Percentiles rank a stretch among this genome's conserved stretches.
These are phyloP conservation scores for Pleomassaria siparia DNA, from an alignment of 2,329 filamentous ascomycete species.

Conservation along the genomic window DNA sequence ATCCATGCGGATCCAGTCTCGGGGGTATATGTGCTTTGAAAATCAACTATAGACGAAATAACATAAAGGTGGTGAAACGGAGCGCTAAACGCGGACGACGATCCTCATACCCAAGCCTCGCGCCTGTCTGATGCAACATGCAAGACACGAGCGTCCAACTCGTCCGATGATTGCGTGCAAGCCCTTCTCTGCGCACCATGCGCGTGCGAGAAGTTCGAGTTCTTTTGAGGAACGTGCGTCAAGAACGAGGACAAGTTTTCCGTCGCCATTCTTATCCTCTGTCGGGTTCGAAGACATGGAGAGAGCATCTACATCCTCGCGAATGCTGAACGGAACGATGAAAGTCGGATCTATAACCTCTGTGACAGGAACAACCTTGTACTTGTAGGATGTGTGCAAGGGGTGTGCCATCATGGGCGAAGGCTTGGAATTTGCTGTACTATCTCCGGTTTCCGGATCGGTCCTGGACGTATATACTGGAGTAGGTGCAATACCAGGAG, in stretches of 20 bases:
- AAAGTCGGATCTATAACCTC: conserved; percentile 33
- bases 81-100: conserved; percentile 51
- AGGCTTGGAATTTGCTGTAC: neutral
- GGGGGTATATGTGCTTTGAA: neutral
- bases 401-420: conserved; percentile 41
- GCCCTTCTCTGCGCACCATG: conserved; percentile 72
- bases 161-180: conserved; percentile 73
- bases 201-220: conserved; percentile 69
- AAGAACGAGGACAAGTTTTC: conserved; percentile 43
- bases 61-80: neutral
- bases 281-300: conserved; percentile 18
- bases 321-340: conserved; percentile 22
- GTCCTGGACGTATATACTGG: conserved; percentile 23
- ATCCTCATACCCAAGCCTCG: conserved; percentile 69
- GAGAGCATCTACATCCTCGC: conserved; percentile 15
- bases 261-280: conserved; percentile 14
- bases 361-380: conserved; percentile 38
- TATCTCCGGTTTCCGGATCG: conserved; percentile 15
- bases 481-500: conserved; percentile 27
- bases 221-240: conserved; percentile 61
- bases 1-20: neutral
- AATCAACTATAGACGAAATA: neutral
- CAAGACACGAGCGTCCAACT: conserved; percentile 67
- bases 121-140: conserved; percentile 74
- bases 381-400: conserved; percentile 43